phyloP scores from a whole-genome alignment of 208 protist species.

The Acanthamoeba triangularis region DNA sequence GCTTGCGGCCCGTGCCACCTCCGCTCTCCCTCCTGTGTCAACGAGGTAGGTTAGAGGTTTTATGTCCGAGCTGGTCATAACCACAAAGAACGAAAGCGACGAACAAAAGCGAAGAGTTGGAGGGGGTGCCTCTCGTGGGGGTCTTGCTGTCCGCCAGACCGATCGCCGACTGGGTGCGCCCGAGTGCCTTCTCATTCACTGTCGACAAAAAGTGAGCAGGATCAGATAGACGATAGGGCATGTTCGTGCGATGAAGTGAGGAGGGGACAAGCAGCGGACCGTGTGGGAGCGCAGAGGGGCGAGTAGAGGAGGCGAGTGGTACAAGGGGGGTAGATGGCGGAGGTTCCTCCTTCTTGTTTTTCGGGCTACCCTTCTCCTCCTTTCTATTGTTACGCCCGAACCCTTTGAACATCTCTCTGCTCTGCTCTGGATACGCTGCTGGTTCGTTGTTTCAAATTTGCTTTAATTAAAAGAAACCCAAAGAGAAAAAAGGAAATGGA shows the following conservation, averaged over 20 bases:
- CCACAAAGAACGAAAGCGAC: background rate
- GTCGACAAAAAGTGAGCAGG: background rate
- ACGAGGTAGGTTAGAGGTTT: background rate
- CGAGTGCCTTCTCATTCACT: background rate
- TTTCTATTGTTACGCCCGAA: background rate
- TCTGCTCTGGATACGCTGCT: too few species aligned
- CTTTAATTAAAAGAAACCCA: too few species aligned
- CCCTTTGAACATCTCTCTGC: background rate
- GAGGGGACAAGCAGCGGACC: too few species aligned
- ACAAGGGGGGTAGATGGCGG: background rate
- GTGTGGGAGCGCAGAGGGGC: too few species aligned
- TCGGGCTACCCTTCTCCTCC: background rate
- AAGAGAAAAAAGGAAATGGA: too few species aligned
- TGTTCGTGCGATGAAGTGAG: background rate
- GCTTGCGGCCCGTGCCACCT: background rate
- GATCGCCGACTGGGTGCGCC: background rate
- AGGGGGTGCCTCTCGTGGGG: background rate
- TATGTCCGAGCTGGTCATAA: background rate
- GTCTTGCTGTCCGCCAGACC: background rate
- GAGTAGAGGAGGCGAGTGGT: background rate
- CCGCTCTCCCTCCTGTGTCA: background rate
- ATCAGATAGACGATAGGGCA: background rate
- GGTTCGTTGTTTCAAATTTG: too few species aligned
- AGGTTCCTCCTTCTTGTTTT: background rate
- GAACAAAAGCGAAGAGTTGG: background rate